Percentiles rank a stretch among this genome's conserved stretches.
phyloP scores from a whole-genome alignment of 2,329 filamentous ascomycete genomes.

The Teratosphaeria epicoccoides region DNA sequence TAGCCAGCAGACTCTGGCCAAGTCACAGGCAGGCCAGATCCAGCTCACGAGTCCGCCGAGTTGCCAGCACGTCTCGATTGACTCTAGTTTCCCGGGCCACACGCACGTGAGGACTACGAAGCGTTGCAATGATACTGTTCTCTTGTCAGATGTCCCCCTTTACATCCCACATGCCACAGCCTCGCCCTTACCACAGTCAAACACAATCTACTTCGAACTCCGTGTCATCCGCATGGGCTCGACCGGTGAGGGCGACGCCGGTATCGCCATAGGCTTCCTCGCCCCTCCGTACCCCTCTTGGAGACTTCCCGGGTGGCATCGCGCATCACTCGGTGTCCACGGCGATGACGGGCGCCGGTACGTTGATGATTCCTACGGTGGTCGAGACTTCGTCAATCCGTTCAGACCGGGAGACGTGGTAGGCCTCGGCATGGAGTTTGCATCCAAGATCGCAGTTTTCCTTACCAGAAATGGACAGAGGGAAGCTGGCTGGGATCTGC shows the following conservation, averaged over 20 bases:
- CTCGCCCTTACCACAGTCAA: constrained; percentile 25
- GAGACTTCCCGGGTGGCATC: constrained; percentile 71
- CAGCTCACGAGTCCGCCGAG: constrained; percentile 34
- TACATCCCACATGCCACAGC: constrained; percentile 42
- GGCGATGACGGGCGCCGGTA: constrained; percentile 69
- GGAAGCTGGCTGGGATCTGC: constrained; percentile 57
- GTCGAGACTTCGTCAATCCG: constrained; percentile 53
- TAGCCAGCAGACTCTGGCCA: constrained; percentile 29
- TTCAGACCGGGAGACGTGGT: constrained; percentile 57
- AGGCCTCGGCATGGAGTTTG: constrained; percentile 60
- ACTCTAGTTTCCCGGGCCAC: constrained; percentile 38
- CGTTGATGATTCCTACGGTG: constrained; percentile 65
- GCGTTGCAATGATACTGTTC: constrained; percentile 48
- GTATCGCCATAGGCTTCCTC: constrained; percentile 58
- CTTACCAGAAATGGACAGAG: constrained; percentile 57
- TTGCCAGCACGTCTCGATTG: constrained; percentile 34
- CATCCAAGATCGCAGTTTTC: constrained; percentile 50
- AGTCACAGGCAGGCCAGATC: constrained; percentile 42
- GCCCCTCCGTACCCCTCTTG: constrained; percentile 69
- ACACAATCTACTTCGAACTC: constrained; percentile 64
- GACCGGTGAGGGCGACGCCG: constrained; percentile 33
- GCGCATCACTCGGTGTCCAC: constrained; percentile 64
- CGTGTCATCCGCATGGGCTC: constrained; percentile 39
- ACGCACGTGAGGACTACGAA: constrained; percentile 32
- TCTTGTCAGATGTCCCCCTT: constrained; percentile 58